Base-by-base conservation (phyloP, 306 rosid species). In the Malus fusca region DNA sequence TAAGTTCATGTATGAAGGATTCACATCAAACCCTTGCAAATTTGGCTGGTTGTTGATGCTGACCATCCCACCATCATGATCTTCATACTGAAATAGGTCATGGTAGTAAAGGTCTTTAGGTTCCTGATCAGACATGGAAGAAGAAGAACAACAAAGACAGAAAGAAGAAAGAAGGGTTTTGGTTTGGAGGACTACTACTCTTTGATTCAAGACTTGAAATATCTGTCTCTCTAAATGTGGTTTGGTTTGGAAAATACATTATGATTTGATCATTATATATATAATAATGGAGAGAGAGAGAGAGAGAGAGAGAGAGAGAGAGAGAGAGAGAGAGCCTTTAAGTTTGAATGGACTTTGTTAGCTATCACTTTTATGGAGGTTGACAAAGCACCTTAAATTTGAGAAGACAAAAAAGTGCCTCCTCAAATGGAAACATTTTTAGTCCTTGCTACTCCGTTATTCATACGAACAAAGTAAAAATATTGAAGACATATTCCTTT, bases 351-450 rank as follows among this genome's bases (percentile, higher is more conserved):
- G 83, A 75, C 80, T 81, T 74, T 69, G 86, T 58, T 74, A 70
- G 64, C 48, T 55, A 77, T 90, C 85, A 85, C 91, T 85, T 48
- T 87, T 87, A 66, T 84, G 78, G 82, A 81, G 87, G 92, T 91
- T 87, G 97, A 93, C 97, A 87, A 89, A 82, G 68, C 79, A 88
- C 71, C 88, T 82, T 83, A 89, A 91, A 85, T 88, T 89, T 14
- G 69, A 76, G 55, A 88, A 80, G 83, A 80, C 81, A 60, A 69
- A 81, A 85, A 85, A 83, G 90, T 89, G 95, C 88, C 86, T 83
- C 88, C 90, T 73, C 83, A 81, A 72, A 58, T 55, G 88, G 89
- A 85, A 84, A 88, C 96, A 90, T 84, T 72, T 80, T 60, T 25
- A 40, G 76, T 77, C 78, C 79, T 75, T 75, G 84, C 88, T 77